Base-by-base conservation (phyloP, 2,329 filamentous ascomycete species). In the Botrytis byssoidea region DNA sequence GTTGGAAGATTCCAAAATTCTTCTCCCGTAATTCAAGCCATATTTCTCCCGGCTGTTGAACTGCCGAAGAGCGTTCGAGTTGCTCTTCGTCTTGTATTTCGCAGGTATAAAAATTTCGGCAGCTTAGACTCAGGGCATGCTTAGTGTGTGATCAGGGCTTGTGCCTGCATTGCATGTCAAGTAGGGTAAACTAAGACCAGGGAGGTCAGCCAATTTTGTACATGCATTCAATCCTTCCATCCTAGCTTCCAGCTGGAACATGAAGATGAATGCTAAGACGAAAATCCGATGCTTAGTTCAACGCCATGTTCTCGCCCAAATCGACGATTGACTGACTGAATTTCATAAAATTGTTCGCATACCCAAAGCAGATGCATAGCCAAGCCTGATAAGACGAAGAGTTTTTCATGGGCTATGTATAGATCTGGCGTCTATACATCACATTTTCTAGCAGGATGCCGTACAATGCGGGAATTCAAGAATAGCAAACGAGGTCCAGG, bases 81-180 rank as follows among this genome's bases (percentile, higher is more conserved):
- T 67, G 32, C 57, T 44, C 37, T 32, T 7, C 66, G 66, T 57
- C 48, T 57, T 57, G n/a, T 37, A 57, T 57, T 69, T 20, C 37
- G 29, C n/a, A 57, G 66, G 35, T 57, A 57, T 44, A 37, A 42
- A 37, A 44, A 20, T 6, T 44, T 55, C 48, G 25, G 66, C 51
- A 22, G n/a, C 48, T 37, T 42, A 25, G 48, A 51, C 48, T 57
- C 29, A 42, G 35, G 48, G 35, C 16, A 55, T 42, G 29, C 48
- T 29, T 57, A 69, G 46, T 59, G 66, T 37, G 51, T 57, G 66
- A 57, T 22, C 35, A 59, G 48, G 48, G n/a, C n/a, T 32, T 44
- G 66, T 69, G 48, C 48, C n/a, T 69, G 46, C 65, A 67, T 67
- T 37, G 48, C 51, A 57, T 69, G 35, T 55, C 51, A 35, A 55